Conservation (phyloP, 371 early-diverging fungal genomes). For the Dinochytrium kinnereticum region DNA sequence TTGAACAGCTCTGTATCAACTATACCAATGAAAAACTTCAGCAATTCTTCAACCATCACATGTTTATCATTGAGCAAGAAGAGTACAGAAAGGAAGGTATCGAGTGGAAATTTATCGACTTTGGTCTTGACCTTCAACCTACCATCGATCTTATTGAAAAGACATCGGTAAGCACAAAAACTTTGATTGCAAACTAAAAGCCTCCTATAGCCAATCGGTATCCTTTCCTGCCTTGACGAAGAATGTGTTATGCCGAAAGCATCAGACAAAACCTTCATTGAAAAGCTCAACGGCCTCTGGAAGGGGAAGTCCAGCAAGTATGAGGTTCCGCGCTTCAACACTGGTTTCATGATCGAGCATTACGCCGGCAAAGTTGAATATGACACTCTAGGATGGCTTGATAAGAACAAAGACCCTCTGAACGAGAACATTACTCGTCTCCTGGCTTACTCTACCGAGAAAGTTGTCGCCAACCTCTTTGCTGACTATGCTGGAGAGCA, state of each 20-base stretch:
- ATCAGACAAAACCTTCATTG: conserved; percentile 94
- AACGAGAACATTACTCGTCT: conserved; percentile 94
- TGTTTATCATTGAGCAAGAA: conserved; percentile 99
- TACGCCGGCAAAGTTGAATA: conserved; percentile 99
- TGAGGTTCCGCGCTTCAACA: conserved; percentile 84
- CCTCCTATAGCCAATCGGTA: conserved; percentile 87
- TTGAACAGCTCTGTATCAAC: conserved; percentile 99
- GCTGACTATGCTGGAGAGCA: conserved; percentile 75
- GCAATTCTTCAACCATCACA: conserved; percentile 99
- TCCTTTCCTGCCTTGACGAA: conserved; percentile 98
- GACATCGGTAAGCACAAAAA: conserved; percentile 67
- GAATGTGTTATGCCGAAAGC: conserved; percentile 99
- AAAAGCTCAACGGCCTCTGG: conserved; percentile 92
- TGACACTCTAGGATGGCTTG: conserved; percentile 94
- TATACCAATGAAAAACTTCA: conserved; percentile 99
- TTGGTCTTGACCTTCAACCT: conserved; percentile 98
- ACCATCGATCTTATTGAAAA: conserved; percentile 99
- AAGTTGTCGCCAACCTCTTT: conserved; percentile 81
- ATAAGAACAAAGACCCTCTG: conserved; percentile 99
- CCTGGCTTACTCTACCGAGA: conserved; percentile 82
- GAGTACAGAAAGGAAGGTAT: conserved; percentile 98
- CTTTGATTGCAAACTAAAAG: neutral
- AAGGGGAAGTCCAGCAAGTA: conserved; percentile 87
- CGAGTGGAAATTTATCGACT: conserved; percentile 99
- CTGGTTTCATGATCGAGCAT: conserved; percentile 94